Conservation (phyloP, 148 eudicot species). For the Rhododendron vialii region DNA sequence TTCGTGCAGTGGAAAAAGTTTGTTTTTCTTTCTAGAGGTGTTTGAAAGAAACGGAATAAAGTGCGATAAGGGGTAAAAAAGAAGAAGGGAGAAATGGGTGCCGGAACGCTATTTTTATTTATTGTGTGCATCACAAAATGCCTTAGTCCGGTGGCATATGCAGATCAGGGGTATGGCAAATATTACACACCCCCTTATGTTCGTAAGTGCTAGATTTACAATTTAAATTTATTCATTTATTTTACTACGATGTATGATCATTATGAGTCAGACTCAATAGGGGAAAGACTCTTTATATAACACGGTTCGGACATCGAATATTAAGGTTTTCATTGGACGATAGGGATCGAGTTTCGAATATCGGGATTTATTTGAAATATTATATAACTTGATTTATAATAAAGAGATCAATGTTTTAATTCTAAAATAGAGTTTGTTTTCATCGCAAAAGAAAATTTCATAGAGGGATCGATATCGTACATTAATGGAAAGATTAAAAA, state of each 20-base stretch:
- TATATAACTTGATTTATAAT: too few relatives aligned
- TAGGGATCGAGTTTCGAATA: too few relatives aligned
- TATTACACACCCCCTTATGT: background rate
- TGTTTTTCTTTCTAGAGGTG: background rate
- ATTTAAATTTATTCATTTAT: background rate
- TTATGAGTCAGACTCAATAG: too few relatives aligned
- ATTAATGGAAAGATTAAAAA: background rate
- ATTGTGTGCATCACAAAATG: background rate
- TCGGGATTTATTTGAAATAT: too few relatives aligned
- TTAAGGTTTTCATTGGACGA: too few relatives aligned
- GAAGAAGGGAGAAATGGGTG: background rate
- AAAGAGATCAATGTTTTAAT: too few relatives aligned
- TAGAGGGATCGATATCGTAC: background rate
- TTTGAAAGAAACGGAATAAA: background rate
- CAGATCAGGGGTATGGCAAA: background rate
- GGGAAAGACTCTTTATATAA: too few relatives aligned
- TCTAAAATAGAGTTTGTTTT: too few relatives aligned
- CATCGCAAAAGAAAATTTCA: too few relatives aligned
- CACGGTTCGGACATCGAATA: too few relatives aligned
- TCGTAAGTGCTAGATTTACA: background rate
- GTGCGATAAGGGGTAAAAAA: background rate
- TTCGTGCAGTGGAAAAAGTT: background rate
- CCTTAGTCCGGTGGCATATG: background rate
- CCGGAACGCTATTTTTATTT: background rate
- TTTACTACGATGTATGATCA: background rate